These are phyloP conservation scores for Berberis vulgaris DNA, from an alignment of 164 flowering plant species.

Conservation along the genomic window DNA sequence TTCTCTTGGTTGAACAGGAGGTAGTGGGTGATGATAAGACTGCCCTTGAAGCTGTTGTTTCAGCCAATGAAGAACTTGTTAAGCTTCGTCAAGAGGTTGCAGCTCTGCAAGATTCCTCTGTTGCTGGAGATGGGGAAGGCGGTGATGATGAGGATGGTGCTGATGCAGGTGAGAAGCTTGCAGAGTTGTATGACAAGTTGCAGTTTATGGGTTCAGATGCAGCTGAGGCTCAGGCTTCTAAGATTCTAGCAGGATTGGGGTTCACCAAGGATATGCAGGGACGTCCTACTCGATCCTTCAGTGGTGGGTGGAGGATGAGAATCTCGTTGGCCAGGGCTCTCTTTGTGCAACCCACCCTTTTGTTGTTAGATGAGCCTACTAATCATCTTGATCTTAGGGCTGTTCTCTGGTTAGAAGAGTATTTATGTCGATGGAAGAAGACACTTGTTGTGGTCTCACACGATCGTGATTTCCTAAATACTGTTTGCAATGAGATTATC, in stretches of 20 bases:
- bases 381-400: not conserved
- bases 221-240: conserved; percentile 2
- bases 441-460: conserved; percentile 1
- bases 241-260: conserved; percentile 1
- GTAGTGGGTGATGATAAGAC: no score
- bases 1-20: no score
- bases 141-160: no score
- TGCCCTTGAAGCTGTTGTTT: no score
- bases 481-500: no score
- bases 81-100: no score
- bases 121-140: no score
- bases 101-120: no score
- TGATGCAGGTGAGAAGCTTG: no score
- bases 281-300: not conserved
- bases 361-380: not conserved
- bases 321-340: conserved; percentile 2
- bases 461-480: conserved; percentile 1
- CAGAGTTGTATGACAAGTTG: no score
- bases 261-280: conserved; percentile 4
- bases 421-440: not conserved
- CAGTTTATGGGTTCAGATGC: not conserved
- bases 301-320: conserved; percentile 1
- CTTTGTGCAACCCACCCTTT: conserved; percentile 1
- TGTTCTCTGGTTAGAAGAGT: not conserved
- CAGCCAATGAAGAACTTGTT: no score